Percentiles rank a stretch among this genome's conserved stretches.
phyloP scores from a whole-genome alignment of 176 grass and related monocot species.

The Areca catechu region DNA sequence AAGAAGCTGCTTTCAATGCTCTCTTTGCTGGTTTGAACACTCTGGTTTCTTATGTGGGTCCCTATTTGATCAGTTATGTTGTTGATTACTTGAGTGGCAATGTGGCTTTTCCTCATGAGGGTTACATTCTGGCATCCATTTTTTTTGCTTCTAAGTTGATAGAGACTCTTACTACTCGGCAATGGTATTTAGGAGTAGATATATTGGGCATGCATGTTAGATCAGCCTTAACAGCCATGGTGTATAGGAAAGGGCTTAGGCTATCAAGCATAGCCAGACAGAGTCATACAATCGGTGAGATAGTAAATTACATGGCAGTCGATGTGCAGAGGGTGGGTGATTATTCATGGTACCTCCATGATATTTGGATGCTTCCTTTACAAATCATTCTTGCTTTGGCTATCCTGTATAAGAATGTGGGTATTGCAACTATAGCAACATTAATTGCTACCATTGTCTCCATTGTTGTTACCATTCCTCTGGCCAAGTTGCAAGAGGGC shows the following conservation, averaged over 20 bases:
- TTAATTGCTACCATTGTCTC: constrained; percentile 67
- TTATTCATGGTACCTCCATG: constrained; percentile 97
- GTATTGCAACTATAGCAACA: constrained; percentile 60
- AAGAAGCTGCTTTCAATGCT: constrained; percentile 56
- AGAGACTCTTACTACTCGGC: constrained; percentile 70
- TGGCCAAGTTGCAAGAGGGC: constrained; percentile 85
- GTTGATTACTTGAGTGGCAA: constrained; percentile 96
- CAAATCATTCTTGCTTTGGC: constrained; percentile 90
- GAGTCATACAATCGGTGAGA: constrained; percentile 88
- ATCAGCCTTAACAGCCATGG: constrained; percentile 82
- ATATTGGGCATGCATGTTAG: constrained; percentile 99
- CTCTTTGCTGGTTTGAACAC: constrained; percentile 75
- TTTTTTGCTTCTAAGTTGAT: constrained; percentile 75
- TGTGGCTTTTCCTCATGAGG: constrained; percentile 69
- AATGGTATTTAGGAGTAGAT: constrained; percentile 95
- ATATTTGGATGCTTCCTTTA: constrained; percentile 96
- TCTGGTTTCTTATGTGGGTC: constrained; percentile 74
- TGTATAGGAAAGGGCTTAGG: constrained; percentile 84
- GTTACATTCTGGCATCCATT: constrained; percentile 76
- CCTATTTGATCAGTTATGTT: constrained; percentile 86
- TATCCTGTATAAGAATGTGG: constrained; percentile 83
- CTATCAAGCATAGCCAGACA: constrained; percentile 66
- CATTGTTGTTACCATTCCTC: constrained; percentile 70
- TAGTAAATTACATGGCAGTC: constrained; percentile 98
- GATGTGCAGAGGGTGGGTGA: constrained; percentile 97